These are phyloP conservation scores for Cryptococcus sp. DNA, from an alignment of 1,284 basidiomycete genomes.

Conservation along the genomic window DNA sequence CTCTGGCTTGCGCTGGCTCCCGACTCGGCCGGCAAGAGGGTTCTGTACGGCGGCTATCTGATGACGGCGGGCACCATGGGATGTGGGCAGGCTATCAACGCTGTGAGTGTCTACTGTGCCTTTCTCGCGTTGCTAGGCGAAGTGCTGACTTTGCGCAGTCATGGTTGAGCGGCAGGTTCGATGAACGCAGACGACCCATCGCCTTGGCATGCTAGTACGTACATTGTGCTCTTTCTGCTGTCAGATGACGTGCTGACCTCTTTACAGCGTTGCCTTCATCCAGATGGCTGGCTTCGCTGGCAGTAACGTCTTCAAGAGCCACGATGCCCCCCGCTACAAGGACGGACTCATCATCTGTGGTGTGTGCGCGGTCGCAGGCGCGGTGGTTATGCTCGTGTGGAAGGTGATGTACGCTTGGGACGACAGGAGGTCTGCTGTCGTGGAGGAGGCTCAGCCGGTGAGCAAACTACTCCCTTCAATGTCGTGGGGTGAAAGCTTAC, in stretches of 20 bases:
- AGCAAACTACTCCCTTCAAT: too few relatives aligned
- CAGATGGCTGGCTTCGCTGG: slow-evolving; percentile 24
- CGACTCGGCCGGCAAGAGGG: slow-evolving; percentile 60
- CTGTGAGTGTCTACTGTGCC: slow-evolving; percentile 9
- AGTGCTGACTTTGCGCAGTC: slow-evolving; percentile 4
- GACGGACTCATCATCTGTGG: slow-evolving; percentile 19
- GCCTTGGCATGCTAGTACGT: slow-evolving; percentile 18
- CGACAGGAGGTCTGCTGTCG: slow-evolving; percentile 5
- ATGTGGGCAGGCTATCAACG: slow-evolving; percentile 24
- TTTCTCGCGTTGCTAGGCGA: neutral
- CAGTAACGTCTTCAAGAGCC: slow-evolving; percentile 18
- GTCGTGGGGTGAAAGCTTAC: too few relatives aligned
- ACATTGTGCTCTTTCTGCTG: neutral
- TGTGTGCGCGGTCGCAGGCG: slow-evolving; percentile 14
- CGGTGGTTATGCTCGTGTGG: slow-evolving; percentile 17
- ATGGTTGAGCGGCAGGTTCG: slow-evolving; percentile 20
- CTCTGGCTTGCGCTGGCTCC: slow-evolving; percentile 82
- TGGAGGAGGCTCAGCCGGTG: neutral
- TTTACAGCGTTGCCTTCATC: slow-evolving; percentile 17
- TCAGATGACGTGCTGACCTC: neutral
- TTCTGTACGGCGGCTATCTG: slow-evolving; percentile 21
- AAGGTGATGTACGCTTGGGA: slow-evolving; percentile 18
- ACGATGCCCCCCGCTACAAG: slow-evolving; percentile 19
- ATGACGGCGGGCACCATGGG: slow-evolving; percentile 24
- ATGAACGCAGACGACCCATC: slow-evolving; percentile 19